These are phyloP conservation scores for Allantophomopsis cytisporea DNA, from an alignment of 2,329 filamentous ascomycete genomes.

Conservation along the genomic window DNA sequence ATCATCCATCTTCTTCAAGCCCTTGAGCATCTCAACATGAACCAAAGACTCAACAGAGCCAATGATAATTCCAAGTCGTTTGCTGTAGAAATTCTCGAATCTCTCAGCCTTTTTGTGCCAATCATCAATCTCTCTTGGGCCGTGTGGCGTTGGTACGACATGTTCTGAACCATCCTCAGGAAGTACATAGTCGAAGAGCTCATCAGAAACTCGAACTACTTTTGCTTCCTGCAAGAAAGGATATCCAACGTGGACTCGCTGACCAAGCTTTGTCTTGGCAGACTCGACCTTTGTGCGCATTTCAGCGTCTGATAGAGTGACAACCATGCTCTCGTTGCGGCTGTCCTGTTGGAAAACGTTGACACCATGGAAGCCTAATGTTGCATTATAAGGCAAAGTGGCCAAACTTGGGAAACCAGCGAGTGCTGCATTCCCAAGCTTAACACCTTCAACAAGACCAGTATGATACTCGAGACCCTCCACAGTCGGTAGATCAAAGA, in stretches of 20 bases:
- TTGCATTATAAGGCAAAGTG: slow-evolving; percentile 70
- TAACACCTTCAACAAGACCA: slow-evolving; percentile 71
- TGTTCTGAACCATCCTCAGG: slow-evolving; percentile 47
- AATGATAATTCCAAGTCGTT: slow-evolving; percentile 76
- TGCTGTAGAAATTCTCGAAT: slow-evolving; percentile 81
- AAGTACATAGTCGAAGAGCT: slow-evolving; percentile 78
- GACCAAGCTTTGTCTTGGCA: slow-evolving; percentile 69
- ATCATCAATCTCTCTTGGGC: slow-evolving; percentile 61
- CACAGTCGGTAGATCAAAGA: slow-evolving; percentile 86
- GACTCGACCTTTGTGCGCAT: slow-evolving; percentile 53
- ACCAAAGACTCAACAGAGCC: slow-evolving; percentile 80
- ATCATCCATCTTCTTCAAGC: slow-evolving; percentile 78
- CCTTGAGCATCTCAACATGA: slow-evolving; percentile 88
- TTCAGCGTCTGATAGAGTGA: slow-evolving; percentile 69
- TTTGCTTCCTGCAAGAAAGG: slow-evolving; percentile 93
- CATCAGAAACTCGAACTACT: slow-evolving; percentile 78
- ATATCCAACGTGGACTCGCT: slow-evolving; percentile 83
- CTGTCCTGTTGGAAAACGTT: slow-evolving; percentile 94
- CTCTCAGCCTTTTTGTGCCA: slow-evolving; percentile 74
- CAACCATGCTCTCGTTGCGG: slow-evolving; percentile 89
- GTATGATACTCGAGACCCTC: slow-evolving; percentile 79
- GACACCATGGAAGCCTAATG: slow-evolving; percentile 76
- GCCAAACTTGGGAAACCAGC: slow-evolving; percentile 89
- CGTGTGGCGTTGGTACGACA: slow-evolving; percentile 57
- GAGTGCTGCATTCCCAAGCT: slow-evolving; percentile 69